Base-by-base conservation (phyloP, 2,329 filamentous ascomycete genomes). In the Trichothecium sympodiale region DNA sequence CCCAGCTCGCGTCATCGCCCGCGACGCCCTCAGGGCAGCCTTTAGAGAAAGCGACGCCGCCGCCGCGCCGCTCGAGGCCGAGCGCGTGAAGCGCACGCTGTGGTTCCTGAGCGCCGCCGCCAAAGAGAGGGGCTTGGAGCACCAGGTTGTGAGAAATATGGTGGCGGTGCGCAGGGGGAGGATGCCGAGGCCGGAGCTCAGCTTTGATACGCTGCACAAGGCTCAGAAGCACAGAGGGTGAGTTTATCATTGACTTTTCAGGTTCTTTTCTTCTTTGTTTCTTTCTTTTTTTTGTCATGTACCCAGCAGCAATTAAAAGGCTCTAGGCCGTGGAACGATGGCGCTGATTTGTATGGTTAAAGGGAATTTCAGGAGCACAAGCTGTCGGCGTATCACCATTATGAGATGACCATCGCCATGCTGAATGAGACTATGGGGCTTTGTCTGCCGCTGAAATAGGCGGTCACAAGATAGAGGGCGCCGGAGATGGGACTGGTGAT, bases 401-500 rank as follows among this genome's bases (percentile, higher is more conserved):
- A 83, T 51, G 71, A 85, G 36, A 72, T 72, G 60, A 84, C 79
- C 7, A 53, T 88, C 33, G 67, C 65, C 14, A 83, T 83, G 80
- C 62, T 88, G 37, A 87, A 88, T 49, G 74, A 80, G 51, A 77
- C 68, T 6, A 78, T 87, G 77, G 71, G 72, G 1, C 51, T 84
- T 29, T 82, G 78, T 49, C 52, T 80, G 39, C 66, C 20, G 6
- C 20, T 25, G 6, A 25, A 25, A 25, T 25, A 25, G 20, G 20
- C 6, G 20, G 23, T 4, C 17, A n/a, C 48, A 41, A 49, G 29
- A 10, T 5, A 32, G 16, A 28, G 20, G 20, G 6, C 10, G 10
- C 6, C 20, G 10, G 10, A 25, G 10, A 25, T 6, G 20, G 20
- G 6, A 25, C 20, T 10, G 20, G 20, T 6, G 6, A 6, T 25